Conservation (phyloP, 2,329 filamentous ascomycete genomes). For the Claviceps purpurea region DNA sequence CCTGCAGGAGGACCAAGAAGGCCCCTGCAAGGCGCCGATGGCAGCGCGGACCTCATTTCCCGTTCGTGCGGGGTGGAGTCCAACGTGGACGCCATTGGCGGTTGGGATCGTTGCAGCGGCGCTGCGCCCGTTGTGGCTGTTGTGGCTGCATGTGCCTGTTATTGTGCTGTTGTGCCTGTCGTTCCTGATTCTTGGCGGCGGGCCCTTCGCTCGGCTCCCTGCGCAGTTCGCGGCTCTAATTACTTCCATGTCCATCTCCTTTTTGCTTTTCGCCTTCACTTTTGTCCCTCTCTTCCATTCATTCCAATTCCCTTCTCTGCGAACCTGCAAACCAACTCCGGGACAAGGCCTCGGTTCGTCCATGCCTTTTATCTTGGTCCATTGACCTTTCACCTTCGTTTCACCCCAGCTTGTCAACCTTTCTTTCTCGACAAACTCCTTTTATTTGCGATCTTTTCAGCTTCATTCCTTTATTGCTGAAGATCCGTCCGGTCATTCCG, state of each 20-base stretch:
- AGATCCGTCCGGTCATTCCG: constrained; percentile 27
- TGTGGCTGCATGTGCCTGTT: not conserved
- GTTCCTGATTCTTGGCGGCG: not conserved
- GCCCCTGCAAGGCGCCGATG: not conserved
- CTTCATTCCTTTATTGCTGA: constrained; percentile 19
- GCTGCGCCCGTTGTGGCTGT: not conserved
- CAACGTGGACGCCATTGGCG: not conserved
- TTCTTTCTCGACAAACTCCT: not conserved
- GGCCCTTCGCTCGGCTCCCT: not conserved
- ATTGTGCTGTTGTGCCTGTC: not conserved
- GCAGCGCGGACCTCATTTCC: constrained; percentile 7
- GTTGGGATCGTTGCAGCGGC: not conserved
- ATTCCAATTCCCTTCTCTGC: not conserved
- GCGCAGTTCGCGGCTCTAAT: not conserved
- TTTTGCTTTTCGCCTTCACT: not conserved
- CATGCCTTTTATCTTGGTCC: not conserved
- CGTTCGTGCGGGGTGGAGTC: not conserved
- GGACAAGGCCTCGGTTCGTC: not conserved
- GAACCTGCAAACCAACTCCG: not conserved
- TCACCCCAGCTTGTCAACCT: not conserved
- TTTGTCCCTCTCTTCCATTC: not conserved
- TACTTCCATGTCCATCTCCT: constrained; percentile 1
- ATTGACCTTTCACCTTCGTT: constrained; percentile 1
- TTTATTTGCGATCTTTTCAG: constrained; percentile 8
- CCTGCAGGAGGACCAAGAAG: not conserved